Evolutionary conservation across 1,284 basidiomycete genomes (phyloP).

Genomic region (Anthracocystis walkeri): DNA sequence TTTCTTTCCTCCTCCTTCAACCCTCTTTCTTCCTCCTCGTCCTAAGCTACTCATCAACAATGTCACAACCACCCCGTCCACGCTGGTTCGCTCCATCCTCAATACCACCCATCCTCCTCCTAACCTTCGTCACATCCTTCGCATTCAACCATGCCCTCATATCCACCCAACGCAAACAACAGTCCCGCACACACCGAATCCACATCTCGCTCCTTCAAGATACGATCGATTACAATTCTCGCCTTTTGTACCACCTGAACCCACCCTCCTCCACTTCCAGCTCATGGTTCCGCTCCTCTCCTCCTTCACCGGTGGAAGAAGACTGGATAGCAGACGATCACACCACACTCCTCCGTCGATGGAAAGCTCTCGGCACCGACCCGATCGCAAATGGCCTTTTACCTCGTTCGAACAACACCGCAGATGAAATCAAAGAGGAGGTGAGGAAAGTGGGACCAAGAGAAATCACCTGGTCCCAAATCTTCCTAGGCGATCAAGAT

Average conservation of each 20-base stretch:
- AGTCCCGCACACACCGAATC: slow-evolving; percentile 19
- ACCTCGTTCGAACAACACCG: background rate
- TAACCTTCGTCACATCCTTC: slow-evolving; percentile 41
- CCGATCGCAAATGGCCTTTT: background rate
- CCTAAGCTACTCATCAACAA: background rate
- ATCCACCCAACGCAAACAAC: slow-evolving; percentile 31
- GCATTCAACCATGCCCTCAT: slow-evolving; percentile 51
- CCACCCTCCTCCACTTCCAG: slow-evolving; percentile 6
- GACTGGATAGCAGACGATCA: slow-evolving; percentile 23
- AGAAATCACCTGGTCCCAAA: slow-evolving; percentile 40
- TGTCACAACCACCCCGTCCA: slow-evolving; percentile 3
- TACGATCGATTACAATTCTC: slow-evolving; percentile 28
- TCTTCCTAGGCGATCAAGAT: slow-evolving; percentile 36
- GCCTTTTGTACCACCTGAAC: slow-evolving; percentile 16
- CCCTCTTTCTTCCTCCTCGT: background rate
- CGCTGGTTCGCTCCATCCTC: slow-evolving; percentile 28
- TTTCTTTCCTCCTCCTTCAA: background rate
- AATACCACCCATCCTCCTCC: slow-evolving; percentile 43
- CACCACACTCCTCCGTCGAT: slow-evolving; percentile 9
- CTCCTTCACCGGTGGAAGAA: background rate
- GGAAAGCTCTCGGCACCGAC: slow-evolving; percentile 21
- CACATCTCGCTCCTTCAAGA: slow-evolving; percentile 21
- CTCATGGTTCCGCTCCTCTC: background rate
- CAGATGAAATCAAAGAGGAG: background rate
- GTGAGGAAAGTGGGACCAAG: slow-evolving; percentile 2